Evolutionary conservation across 202 grass and related monocot genomes (phyloP).

Genomic region (Eragrostis tef): DNA sequence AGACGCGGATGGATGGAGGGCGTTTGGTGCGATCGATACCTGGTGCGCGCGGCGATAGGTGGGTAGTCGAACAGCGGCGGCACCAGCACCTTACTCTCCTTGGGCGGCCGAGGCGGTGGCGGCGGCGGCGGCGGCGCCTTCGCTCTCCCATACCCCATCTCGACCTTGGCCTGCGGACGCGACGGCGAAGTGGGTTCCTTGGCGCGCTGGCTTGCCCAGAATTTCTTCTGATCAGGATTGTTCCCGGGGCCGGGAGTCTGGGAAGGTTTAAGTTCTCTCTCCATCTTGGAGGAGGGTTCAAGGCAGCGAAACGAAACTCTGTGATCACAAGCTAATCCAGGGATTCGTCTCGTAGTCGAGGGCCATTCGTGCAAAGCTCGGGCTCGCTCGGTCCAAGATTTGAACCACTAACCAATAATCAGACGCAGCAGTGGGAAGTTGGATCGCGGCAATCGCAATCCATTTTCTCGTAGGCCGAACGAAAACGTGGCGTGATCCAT

Average conservation of each 20-base stretch:
- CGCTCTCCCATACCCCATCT: conserved; percentile 53
- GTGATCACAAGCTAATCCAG: neutral
- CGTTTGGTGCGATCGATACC: conserved; percentile 38
- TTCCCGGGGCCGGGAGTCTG: neutral
- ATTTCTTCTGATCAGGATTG: neutral
- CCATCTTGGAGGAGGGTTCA: conserved; percentile 26
- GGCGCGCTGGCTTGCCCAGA: neutral
- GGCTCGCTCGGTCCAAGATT: no score
- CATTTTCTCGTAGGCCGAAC: no score
- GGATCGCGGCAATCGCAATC: no score
- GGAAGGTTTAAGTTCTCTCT: neutral
- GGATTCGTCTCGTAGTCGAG: no score
- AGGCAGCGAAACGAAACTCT: neutral
- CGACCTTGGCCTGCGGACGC: neutral
- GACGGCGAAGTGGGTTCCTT: neutral
- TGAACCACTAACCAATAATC: no score
- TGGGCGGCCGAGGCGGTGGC: conserved; percentile 66
- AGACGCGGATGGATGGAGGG: neutral
- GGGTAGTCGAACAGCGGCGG: conserved; percentile 97
- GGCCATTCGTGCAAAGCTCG: no score
- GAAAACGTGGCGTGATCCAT: no score
- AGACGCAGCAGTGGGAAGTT: no score
- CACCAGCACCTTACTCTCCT: conserved; percentile 67
- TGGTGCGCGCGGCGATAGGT: conserved; percentile 80
- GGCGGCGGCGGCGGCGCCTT: conserved; percentile 58